A percentile compares a stretch with the other conserved stretches of the same genome.
Conservation (phyloP, 352 stramenopile species). For the Elongisporangium prolatum region DNA sequence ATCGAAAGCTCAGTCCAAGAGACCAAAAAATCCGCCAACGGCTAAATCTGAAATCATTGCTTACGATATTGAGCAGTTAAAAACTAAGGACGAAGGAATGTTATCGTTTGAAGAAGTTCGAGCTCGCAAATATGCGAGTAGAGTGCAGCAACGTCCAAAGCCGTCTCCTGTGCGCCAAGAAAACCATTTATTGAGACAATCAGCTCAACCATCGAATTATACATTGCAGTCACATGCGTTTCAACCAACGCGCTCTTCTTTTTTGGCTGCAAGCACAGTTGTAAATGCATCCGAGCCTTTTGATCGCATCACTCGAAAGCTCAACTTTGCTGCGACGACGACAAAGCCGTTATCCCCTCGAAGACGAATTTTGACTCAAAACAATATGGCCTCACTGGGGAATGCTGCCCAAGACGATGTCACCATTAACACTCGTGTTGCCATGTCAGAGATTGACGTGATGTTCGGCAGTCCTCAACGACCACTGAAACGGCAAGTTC, state of each 20-base stretch:
- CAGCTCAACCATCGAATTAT: neutral
- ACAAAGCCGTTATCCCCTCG: conserved; percentile 11
- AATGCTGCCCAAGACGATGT: conserved; percentile 73
- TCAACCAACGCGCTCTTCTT: conserved; percentile 4
- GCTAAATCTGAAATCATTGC: conserved; percentile 21
- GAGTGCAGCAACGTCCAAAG: conserved; percentile 1
- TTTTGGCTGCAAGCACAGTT: conserved; percentile 9
- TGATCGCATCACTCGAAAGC: conserved; percentile 14
- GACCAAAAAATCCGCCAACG: conserved; percentile 13
- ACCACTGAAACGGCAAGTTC: conserved; percentile 28
- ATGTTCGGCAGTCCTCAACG: conserved; percentile 84
- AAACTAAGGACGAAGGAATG: conserved; percentile 21
- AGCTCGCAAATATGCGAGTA: conserved; percentile 25
- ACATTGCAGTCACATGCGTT: neutral
- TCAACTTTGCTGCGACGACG: conserved; percentile 16
- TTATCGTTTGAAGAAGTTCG: conserved; percentile 83
- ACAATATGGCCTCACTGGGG: conserved; percentile 11
- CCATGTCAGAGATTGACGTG: conserved; percentile 77
- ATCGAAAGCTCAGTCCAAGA: conserved; percentile 6
- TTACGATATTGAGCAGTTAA: conserved; percentile 44
- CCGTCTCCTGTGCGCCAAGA: conserved; percentile 7
- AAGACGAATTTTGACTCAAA: conserved; percentile 3
- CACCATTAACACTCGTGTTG: conserved; percentile 84
- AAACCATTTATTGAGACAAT: conserved; percentile 17
- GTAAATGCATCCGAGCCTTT: conserved; percentile 7